Conservation (phyloP, 208 protist species). For the Naegleria lovaniensis region DNA sequence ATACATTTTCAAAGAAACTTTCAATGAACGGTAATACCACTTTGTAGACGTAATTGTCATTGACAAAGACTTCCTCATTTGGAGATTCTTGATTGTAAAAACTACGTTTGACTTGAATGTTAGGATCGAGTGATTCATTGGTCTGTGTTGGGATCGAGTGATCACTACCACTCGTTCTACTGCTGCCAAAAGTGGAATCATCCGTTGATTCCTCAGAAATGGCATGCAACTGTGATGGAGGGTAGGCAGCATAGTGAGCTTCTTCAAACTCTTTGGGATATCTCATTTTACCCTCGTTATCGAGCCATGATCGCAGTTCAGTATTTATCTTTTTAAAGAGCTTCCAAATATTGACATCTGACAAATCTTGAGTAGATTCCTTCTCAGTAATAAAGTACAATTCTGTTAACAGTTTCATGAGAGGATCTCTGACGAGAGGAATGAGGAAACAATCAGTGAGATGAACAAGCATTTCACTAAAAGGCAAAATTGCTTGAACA, state of each 20-base stretch:
- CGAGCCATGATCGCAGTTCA: background rate
- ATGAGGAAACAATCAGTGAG: background rate
- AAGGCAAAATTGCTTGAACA: background rate
- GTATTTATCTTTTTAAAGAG: background rate
- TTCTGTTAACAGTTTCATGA: background rate
- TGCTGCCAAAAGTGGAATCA: background rate
- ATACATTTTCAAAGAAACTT: background rate
- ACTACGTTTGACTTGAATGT: background rate
- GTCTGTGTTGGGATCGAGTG: too few relatives aligned
- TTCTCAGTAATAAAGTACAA: slow-evolving; percentile 1
- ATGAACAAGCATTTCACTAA: background rate
- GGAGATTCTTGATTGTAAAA: background rate
- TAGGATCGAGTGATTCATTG: background rate
- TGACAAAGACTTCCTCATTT: background rate
- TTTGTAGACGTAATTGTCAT: background rate
- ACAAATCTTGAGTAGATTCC: background rate
- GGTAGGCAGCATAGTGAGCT: background rate
- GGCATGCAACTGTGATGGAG: background rate
- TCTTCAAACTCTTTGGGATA: background rate
- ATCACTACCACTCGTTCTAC: too few relatives aligned
- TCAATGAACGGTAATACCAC: background rate
- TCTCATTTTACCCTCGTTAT: background rate
- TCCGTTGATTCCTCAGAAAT: background rate
- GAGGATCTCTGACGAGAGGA: background rate
- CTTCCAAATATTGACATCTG: background rate